Evolutionary conservation across 2,329 filamentous ascomycete genomes (phyloP), one percentile per base, ranked within the genome.

Genomic region (Scedosporium boydii): DNA sequence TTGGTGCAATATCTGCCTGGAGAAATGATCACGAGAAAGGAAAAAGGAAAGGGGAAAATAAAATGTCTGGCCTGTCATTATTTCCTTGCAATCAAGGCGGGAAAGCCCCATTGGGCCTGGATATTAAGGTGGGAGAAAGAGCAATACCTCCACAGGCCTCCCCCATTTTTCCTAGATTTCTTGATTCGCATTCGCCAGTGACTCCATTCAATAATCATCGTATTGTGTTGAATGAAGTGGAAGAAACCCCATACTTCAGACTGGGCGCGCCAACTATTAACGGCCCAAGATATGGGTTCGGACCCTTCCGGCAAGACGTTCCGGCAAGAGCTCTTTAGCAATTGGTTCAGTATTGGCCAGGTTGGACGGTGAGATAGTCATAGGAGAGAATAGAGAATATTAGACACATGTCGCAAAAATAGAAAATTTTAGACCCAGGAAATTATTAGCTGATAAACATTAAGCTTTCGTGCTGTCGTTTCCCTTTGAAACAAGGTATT

Each of bases 361-460:
- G 10, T 38, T 38, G 10, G 34, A 38, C 34, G 3, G 34, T 9
- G 34, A 38, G 34, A 38, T 38, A 38, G 34, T 2, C 34, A 38
- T 38, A 38, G 2, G 34, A 2, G 34, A 38, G 34, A 38, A 38
- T 38, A 2, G 34, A 38, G 34, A 38, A 38, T 38, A 4, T 38
- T 9, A 38, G 34, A 38, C 10, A 38, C 34, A 38, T 38, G 34
- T 38, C 34, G 34, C 34, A 6, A 38, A 38, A 38, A 38, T 38
- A 38, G 34, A 38, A 38, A 38, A 9, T 38, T 38, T 38, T 38
- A 12, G 34, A 38, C 34, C 34, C 46, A 10, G 21, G 46, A 51
- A 51, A 51, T 18, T 51, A 34, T 58, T 58, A 58, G 55, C 16
- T 58, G 55, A 58, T 58, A 58, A 58, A 58, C 55, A 58, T 58